Base-by-base conservation (phyloP, 164 flowering plant species). In the Vitis labrusca region DNA sequence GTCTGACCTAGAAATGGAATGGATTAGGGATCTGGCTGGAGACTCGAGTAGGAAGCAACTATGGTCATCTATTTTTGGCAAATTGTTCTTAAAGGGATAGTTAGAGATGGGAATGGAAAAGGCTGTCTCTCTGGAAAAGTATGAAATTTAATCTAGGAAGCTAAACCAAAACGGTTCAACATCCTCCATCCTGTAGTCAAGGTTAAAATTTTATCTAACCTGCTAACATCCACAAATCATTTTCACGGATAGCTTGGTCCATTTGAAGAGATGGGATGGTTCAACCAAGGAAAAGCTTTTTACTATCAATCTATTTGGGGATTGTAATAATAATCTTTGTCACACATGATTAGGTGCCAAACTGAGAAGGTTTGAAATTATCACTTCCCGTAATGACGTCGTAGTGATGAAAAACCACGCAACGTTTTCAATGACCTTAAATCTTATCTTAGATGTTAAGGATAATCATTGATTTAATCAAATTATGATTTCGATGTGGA, bases 1-100 rank as follows among this genome's bases (percentile, higher is more conserved):
- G 79, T 96, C 97, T 59, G 99, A 89, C 74, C 99, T 96, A 30
- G 56, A 65, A 69, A 54, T 66, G 19, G 44, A 37, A 57, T 8
- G 64, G 37, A 10, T 53, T 9, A 47, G 53, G 16, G 52, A 57
- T 12, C 62, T 52, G 17, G 50, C 44, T 17, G 23, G 17, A 53
- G 29, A 59, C 51, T 48, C 44, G 11, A 44, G 27, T 11, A 44
- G 44, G 50, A 52, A 12, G 55, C 14, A 5, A 52, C 55, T 52
- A 52, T 16, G 7, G 27, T 56, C 15, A 56, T 16, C 59, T 8
- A n/a, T 19, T 19, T 23, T 1, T n/a, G 17, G 5, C 59, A 56
- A 6, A 15, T 12, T 5, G 29, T 16, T 16, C 27, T 9, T n/a
- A 56, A 16, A 52, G 55, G n/a, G 10, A 52, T 52, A 52, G 14